A percentile compares a stretch with the other conserved stretches of the same genome.
phyloP scores from a whole-genome alignment of 495 filamentous ascomycete genomes.

The Articulospora tetracladia region DNA sequence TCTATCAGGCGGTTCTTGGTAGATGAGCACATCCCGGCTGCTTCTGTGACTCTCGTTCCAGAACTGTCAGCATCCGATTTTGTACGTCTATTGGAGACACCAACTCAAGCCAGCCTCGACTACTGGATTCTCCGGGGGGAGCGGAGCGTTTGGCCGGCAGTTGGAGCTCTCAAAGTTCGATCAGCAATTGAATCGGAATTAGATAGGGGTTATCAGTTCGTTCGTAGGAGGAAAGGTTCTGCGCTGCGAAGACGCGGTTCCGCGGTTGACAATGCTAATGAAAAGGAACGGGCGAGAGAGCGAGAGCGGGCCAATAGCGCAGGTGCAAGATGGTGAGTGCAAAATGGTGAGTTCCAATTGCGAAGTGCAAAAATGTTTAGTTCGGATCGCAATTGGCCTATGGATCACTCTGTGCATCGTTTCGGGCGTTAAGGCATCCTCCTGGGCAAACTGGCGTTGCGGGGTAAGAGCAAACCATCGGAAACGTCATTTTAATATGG shows the following conservation, averaged over 20 bases:
- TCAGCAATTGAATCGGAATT: constrained; percentile 85
- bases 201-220: constrained; percentile 77
- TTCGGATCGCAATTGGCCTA: neutral
- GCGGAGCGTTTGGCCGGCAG: constrained; percentile 87
- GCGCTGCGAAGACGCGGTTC: constrained; percentile 38
- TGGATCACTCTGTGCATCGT: neutral
- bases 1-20: constrained; percentile 73
- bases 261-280: constrained; percentile 23
- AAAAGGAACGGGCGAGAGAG: constrained; percentile 17
- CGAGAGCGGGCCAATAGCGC: constrained; percentile 26
- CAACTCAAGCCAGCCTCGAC: constrained; percentile 68
- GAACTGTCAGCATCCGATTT: constrained; percentile 71
- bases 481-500: neutral
- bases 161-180: constrained; percentile 76
- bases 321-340: constrained; percentile 17
- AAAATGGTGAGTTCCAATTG: neutral
- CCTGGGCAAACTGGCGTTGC: neutral
- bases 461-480: neutral
- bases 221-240: constrained; percentile 55
- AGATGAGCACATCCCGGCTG: constrained; percentile 81
- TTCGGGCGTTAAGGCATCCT: neutral
- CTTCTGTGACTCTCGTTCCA: constrained; percentile 78
- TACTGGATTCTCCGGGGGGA: constrained; percentile 88
- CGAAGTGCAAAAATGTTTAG: neutral
- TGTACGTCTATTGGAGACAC: constrained; percentile 71